Evolutionary conservation across 2,329 filamentous ascomycete species (phyloP).

Genomic region (Fusarium sp.): DNA sequence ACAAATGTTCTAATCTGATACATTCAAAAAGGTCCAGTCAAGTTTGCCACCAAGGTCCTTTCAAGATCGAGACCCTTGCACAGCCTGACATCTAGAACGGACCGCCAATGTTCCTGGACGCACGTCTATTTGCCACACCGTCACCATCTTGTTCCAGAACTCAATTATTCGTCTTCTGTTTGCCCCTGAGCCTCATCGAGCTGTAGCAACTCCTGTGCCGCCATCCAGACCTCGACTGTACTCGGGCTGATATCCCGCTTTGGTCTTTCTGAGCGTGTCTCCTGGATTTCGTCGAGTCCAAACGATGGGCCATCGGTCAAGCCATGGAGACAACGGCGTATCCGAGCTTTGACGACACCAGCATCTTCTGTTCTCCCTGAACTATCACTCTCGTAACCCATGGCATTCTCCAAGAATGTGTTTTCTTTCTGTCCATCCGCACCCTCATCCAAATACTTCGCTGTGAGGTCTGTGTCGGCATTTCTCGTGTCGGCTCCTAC

Average conservation of each 20-base stretch:
- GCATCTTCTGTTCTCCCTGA: slow-evolving; percentile 42
- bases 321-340: slow-evolving; percentile 42
- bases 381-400: slow-evolving; percentile 29
- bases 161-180: neutral
- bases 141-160: neutral
- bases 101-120: neutral
- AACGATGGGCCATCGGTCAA: slow-evolving; percentile 12
- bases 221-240: slow-evolving; percentile 46
- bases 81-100: neutral
- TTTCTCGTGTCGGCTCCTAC: neutral
- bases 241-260: slow-evolving; percentile 28
- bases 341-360: slow-evolving; percentile 38
- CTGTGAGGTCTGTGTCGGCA: neutral
- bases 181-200: slow-evolving; percentile 30
- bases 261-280: neutral
- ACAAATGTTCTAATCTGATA: slow-evolving; percentile 13
- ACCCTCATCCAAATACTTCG: neutral
- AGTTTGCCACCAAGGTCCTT: slow-evolving; percentile 9
- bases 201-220: slow-evolving; percentile 45
- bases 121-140: neutral
- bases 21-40: slow-evolving; percentile 1
- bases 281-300: neutral
- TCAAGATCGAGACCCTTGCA: neutral
- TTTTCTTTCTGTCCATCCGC: neutral
- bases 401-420: neutral